phyloP scores from a whole-genome alignment of 768 basidiomycete genomes.

The Calvatia gigantea region DNA sequence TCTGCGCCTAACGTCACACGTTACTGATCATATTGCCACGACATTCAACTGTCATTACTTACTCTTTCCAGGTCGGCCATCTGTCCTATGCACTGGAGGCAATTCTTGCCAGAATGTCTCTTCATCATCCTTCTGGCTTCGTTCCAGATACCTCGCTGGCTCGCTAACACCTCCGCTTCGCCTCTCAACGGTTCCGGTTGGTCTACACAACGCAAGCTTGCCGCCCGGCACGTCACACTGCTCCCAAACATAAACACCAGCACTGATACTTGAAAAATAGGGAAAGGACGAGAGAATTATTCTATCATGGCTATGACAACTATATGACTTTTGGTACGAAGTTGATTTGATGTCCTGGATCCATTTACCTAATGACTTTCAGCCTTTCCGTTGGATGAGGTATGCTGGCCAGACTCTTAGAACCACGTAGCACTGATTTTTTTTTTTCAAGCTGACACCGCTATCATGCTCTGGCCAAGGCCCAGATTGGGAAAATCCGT shows the following conservation, averaged over 20 bases:
- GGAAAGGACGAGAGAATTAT: conserved; percentile 70
- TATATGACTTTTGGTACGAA: conserved; percentile 80
- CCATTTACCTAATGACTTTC: conserved; percentile 15
- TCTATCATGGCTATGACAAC: conserved; percentile 87
- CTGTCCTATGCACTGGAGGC: conserved; percentile 45
- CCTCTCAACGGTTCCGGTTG: conserved; percentile 38
- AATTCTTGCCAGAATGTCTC: conserved; percentile 47
- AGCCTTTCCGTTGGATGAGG: conserved; percentile 90
- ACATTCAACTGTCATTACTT: conserved; percentile 10
- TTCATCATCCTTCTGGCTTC: conserved; percentile 6
- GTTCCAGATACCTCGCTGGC: conserved; percentile 22
- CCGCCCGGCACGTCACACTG: conserved; percentile 44
- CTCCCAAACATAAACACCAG: neutral
- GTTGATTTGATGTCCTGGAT: neutral
- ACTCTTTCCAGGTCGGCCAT: conserved; percentile 7
- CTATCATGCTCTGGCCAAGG: conserved; percentile 84
- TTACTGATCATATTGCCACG: conserved; percentile 13
- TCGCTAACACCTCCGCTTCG: conserved; percentile 29
- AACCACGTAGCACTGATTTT: conserved; percentile 1
- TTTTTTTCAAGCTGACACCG: conserved; percentile 65
- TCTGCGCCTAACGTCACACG: conserved; percentile 19
- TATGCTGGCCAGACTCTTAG: conserved; percentile 21
- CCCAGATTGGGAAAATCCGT: conserved; percentile 86
- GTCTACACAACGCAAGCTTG: conserved; percentile 55
- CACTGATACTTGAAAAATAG: conserved; percentile 31